phyloP scores from a whole-genome alignment of 495 filamentous ascomycete genomes.

The Podospora conica region DNA sequence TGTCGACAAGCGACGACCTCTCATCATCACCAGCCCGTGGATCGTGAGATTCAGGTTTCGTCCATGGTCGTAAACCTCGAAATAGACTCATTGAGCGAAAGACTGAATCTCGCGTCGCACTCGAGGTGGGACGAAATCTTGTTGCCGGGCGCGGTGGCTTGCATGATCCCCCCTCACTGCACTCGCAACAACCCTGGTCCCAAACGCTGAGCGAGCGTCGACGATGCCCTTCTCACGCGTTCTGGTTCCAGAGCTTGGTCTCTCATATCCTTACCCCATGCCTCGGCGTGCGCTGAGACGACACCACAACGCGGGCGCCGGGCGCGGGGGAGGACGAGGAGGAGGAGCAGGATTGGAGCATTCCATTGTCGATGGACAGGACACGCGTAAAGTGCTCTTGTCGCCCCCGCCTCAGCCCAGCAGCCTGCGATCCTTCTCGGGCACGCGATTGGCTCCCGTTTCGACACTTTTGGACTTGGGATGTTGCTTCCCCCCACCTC shows the following conservation, averaged over 20 bases:
- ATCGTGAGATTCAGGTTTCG: neutral
- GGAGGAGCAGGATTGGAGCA: neutral
- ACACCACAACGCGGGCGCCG: neutral
- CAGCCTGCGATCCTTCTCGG: neutral
- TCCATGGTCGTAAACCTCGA: neutral
- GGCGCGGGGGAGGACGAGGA: neutral
- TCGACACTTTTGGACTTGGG: neutral
- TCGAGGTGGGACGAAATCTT: neutral
- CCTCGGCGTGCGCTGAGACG: neutral
- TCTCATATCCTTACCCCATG: neutral
- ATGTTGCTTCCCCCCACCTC: neutral
- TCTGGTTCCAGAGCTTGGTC: neutral
- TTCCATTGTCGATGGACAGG: neutral
- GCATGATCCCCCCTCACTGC: neutral
- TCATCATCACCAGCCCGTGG: neutral
- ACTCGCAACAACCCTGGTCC: neutral
- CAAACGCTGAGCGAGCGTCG: neutral
- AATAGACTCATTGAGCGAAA: constrained; percentile 3
- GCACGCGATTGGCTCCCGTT: neutral
- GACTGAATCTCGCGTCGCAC: neutral
- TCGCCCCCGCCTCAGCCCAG: neutral
- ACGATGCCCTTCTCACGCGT: neutral
- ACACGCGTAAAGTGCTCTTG: constrained; percentile 7
- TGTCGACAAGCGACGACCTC: neutral
- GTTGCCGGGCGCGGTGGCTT: constrained; percentile 4